Percentiles rank a stretch among this genome's conserved stretches.
These are phyloP conservation scores for Calonectria henricotiae DNA, from an alignment of 2,329 filamentous ascomycete genomes.

Conservation along the genomic window DNA sequence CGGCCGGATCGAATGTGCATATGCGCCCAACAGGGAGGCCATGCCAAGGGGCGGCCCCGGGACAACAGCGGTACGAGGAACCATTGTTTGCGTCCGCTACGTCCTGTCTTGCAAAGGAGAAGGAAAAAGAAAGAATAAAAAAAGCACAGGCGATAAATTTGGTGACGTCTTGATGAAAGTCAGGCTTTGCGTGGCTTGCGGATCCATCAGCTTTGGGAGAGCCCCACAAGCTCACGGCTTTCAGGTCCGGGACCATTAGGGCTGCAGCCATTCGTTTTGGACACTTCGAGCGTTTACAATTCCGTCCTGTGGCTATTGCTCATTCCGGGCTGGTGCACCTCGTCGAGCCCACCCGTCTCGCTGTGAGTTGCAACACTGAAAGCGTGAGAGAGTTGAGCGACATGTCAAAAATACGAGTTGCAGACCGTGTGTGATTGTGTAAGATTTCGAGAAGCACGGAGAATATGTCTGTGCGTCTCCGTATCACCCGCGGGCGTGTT, in stretches of 20 bases:
- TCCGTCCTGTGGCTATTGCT: conserved; percentile 11
- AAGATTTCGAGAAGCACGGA: conserved; percentile 16
- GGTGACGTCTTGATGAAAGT: conserved; percentile 24
- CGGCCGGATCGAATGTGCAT: conserved; percentile 38
- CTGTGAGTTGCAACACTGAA: conserved; percentile 32
- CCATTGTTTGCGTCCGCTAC: conserved; percentile 16
- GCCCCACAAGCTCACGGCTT: conserved; percentile 21
- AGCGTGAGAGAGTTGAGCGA: conserved; percentile 1
- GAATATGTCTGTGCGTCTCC: conserved; percentile 18
- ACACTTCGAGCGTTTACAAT: conserved; percentile 24
- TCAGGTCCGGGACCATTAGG: conserved; percentile 29
- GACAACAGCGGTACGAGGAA: conserved; percentile 34
- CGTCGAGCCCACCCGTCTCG: conserved; percentile 21
- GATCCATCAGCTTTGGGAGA: conserved; percentile 19
- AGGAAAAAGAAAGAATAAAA: not conserved
- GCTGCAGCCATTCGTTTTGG: conserved; percentile 33
- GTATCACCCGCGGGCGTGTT: conserved; percentile 14
- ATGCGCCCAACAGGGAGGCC: conserved; percentile 37
- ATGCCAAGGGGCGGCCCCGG: conserved; percentile 22
- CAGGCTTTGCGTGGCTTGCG: conserved; percentile 22
- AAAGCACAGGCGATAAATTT: conserved; percentile 8
- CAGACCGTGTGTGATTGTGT: conserved; percentile 15
- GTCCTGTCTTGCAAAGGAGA: conserved; percentile 6
- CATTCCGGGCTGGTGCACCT: conserved; percentile 20
- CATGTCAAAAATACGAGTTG: conserved; percentile 15